Percentiles rank a stretch among this genome's conserved stretches.
phyloP scores from a whole-genome alignment of 1,284 basidiomycete species.

The Macrocybe sp. region DNA sequence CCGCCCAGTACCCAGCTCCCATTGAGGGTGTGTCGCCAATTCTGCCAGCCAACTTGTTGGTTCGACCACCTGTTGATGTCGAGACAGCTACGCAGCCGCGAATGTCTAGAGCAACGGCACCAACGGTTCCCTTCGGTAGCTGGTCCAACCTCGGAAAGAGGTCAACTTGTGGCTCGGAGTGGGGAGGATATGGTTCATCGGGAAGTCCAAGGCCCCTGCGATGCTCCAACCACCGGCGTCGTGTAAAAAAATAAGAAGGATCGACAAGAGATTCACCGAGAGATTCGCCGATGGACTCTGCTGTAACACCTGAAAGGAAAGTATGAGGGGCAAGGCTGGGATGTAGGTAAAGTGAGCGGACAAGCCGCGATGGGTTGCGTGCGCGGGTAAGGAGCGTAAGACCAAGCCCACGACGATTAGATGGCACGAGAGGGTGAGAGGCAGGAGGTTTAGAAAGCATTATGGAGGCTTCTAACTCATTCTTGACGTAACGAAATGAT shows the following conservation, averaged over 20 bases:
- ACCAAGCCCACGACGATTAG: slow-evolving; percentile 56
- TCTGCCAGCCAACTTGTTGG: slow-evolving; percentile 78
- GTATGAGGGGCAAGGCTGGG: slow-evolving; percentile 58
- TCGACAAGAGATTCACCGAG: slow-evolving; percentile 59
- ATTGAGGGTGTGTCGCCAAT: slow-evolving; percentile 78
- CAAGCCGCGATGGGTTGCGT: slow-evolving; percentile 72
- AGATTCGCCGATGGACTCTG: slow-evolving; percentile 53
- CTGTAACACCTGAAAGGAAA: slow-evolving; percentile 62
- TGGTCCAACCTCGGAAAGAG: slow-evolving; percentile 41
- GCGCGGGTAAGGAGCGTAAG: slow-evolving; percentile 61
- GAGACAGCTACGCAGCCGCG: slow-evolving; percentile 67
- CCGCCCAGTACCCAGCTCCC: slow-evolving; percentile 80
- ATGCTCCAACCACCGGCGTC: slow-evolving; percentile 71
- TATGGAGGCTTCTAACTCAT: slow-evolving; percentile 75
- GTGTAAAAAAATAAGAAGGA: slow-evolving; percentile 73
- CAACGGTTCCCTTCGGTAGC: slow-evolving; percentile 74
- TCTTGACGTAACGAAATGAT: slow-evolving; percentile 33
- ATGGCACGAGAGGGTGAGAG: slow-evolving; percentile 53
- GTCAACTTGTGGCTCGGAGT: slow-evolving; percentile 16
- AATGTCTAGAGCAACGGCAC: slow-evolving; percentile 75
- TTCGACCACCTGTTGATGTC: slow-evolving; percentile 78
- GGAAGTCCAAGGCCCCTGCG: slow-evolving; percentile 66
- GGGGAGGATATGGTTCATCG: slow-evolving; percentile 47
- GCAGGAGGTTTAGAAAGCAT: slow-evolving; percentile 74
- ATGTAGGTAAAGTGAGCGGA: slow-evolving; percentile 62